Evolutionary conservation across 768 basidiomycete genomes (phyloP), one percentile per base, ranked within the genome.

Genomic region (Leccinum arenicola): DNA sequence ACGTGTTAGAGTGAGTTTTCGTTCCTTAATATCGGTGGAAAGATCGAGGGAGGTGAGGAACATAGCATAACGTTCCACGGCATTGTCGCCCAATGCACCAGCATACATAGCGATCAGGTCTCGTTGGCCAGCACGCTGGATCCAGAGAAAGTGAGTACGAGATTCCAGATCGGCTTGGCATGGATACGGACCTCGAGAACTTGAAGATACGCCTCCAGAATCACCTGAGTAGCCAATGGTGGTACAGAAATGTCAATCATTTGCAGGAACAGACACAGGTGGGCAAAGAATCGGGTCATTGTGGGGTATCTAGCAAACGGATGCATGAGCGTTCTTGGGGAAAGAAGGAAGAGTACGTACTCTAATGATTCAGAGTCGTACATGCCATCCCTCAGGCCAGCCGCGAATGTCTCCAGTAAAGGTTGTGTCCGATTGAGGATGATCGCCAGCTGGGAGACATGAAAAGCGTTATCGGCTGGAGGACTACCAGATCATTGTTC

Each of bases 31-130:
- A 61, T 89, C 85, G 0, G 83, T 82, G 1, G 81, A 76, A 17
- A 91, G 79, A 48, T 83, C 88, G 17, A 91, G 80, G 0, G 88
- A 89, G 31, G 89, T 84, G 23, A 98, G 80, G 85, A 95, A 98
- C 65, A 88, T 77, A 0, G 95, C 94, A 65, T 98, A 98, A 36
- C 93, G 88, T 66, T 94, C 90, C 38, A 96, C 86, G 3, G 94
- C 94, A 62, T 93, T 93, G 66, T 93, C 88, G 6, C 94, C 91
- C 21, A 98, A 76, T 29, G 92, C 91, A 14, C 91, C 86, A 6
- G 94, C 94, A 71, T 99, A 98, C 79, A 97, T 84, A 0, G 96
- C 95, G 12, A 98, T 94, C 17, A 98, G 81, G 45, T 89, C 85
- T 35, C 91, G 82, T 73, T 95, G 81, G 17, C 89, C 91, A 17